Evolutionary conservation across 345 rosid genomes (phyloP), one percentile per base, ranked within the genome.

Genomic region (Theobroma cacao): DNA sequence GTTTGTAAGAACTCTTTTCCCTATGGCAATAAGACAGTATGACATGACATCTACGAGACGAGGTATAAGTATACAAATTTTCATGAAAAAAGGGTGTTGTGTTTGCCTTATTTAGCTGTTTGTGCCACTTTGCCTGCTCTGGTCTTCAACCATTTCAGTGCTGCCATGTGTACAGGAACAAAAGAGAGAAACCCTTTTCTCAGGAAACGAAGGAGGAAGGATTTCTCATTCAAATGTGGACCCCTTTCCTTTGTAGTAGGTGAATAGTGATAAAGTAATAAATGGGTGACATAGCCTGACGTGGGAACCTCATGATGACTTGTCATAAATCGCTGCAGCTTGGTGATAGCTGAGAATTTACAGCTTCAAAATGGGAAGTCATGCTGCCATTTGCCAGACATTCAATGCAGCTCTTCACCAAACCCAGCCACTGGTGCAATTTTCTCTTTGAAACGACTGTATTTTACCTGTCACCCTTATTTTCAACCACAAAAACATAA

Each of bases 271-370:
- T n/a, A n/a, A n/a, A n/a, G 31, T 28, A 60, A 53, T 60, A 60
- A 9, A 28, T 28, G 64, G 64, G 15, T 53, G 62, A 62, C n/a
- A 62, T 31, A 30, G 22, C 22, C 24, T 33, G 17, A 52, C 45
- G 61, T 72, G 12, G 22, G 59, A 72, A 5, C n/a, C 24, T 72
- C 31, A 72, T 53, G 43, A 53, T 72, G 75, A 34, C 75, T 33
- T 20, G 11, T 72, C 75, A 52, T 72, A 72, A 53, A 72, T 72
- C n/a, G 45, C 52, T 2, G 40, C 4, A 52, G 14, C 38, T 20
- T 6, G 26, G 14, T 17, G 28, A 5, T n/a, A 7, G 17, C 15
- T 64, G 15, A 65, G 12, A 65, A 36, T 65, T 31, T 26, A 8
- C 18, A 36, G 48, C 30, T 38, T 40, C 71, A 65, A 65, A 38